Evolutionary conservation across 768 basidiomycete genomes (phyloP).

Genomic region (Kwoniella newhampshirensis): DNA sequence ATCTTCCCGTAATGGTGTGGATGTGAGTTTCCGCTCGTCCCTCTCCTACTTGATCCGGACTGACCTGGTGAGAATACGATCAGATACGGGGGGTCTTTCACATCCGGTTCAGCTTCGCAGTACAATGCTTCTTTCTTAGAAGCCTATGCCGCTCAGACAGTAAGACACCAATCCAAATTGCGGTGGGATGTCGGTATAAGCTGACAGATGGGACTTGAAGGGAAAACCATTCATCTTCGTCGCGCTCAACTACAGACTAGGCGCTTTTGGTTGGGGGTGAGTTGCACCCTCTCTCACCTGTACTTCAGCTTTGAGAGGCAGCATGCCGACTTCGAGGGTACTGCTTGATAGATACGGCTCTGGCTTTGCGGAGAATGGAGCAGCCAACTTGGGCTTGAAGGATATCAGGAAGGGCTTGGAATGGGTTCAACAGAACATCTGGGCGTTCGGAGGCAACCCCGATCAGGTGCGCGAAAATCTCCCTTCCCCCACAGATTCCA

Average conservation of each 20-base stretch:
- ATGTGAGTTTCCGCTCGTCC: conserved; percentile 29
- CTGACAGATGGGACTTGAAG: conserved; percentile 21
- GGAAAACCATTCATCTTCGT: conserved; percentile 60
- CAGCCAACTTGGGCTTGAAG: conserved; percentile 60
- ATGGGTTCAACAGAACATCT: conserved; percentile 68
- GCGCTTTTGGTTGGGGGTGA: conserved; percentile 58
- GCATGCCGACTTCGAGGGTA: too few species aligned
- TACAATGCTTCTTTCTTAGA: conserved; percentile 53
- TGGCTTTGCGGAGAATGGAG: conserved; percentile 34
- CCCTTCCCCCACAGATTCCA: neutral
- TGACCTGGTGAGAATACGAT: neutral
- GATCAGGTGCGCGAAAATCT: conserved; percentile 4
- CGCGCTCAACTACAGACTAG: conserved; percentile 60
- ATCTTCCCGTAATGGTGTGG: conserved; percentile 58
- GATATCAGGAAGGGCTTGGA: conserved; percentile 64
- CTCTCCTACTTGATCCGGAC: neutral
- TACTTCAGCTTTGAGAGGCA: too few species aligned
- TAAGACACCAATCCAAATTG: conserved; percentile 14
- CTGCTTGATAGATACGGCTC: conserved; percentile 34
- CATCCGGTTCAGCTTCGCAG: conserved; percentile 35
- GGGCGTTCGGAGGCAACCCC: conserved; percentile 66
- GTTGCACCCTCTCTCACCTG: conserved; percentile 1
- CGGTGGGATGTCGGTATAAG: neutral
- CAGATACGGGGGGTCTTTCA: conserved; percentile 57
- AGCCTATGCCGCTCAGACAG: conserved; percentile 25